Percentiles rank a stretch among this genome's conserved stretches.
phyloP scores from a whole-genome alignment of 1,284 basidiomycete species.

The Coniophora puteana region DNA sequence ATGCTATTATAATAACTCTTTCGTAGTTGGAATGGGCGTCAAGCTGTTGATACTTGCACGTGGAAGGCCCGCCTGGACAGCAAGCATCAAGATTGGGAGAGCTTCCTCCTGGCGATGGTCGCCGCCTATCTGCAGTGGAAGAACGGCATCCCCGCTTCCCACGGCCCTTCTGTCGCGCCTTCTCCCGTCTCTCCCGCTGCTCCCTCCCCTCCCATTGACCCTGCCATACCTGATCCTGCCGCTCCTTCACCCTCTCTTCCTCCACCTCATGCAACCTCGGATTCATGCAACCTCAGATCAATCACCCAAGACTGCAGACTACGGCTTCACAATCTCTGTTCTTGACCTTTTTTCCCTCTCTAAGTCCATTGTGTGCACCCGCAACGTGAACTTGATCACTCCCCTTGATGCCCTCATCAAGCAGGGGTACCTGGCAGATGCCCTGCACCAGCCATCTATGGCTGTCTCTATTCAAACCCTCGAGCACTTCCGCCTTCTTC shows the following conservation, averaged over 20 bases:
- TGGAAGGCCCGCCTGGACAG: too few relatives aligned
- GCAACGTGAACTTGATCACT: neutral
- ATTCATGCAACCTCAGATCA: too few relatives aligned
- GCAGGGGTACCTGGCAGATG: constrained; percentile 8
- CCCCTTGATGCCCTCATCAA: constrained; percentile 6
- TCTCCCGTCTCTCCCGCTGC: neutral
- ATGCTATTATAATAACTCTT: too few relatives aligned
- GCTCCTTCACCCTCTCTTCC: too few relatives aligned
- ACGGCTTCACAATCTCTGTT: neutral
- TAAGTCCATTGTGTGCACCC: too few relatives aligned
- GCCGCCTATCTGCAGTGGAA: constrained; percentile 11
- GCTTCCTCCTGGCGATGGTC: constrained; percentile 5
- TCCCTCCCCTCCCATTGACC: neutral
- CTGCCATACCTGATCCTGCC: neutral
- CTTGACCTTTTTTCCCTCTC: constrained; percentile 4
- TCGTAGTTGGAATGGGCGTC: too few relatives aligned
- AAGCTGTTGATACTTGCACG: too few relatives aligned
- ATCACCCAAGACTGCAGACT: too few relatives aligned
- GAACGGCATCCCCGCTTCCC: neutral
- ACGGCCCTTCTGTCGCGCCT: neutral
- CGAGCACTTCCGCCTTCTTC: constrained; percentile 22
- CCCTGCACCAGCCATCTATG: constrained; percentile 14
- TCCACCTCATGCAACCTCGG: too few relatives aligned
- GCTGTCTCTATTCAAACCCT: constrained; percentile 28
- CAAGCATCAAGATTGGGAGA: constrained; percentile 5